These are phyloP conservation scores for Pisolithus marmoratus DNA, from an alignment of 768 basidiomycete species.

Conservation along the genomic window DNA sequence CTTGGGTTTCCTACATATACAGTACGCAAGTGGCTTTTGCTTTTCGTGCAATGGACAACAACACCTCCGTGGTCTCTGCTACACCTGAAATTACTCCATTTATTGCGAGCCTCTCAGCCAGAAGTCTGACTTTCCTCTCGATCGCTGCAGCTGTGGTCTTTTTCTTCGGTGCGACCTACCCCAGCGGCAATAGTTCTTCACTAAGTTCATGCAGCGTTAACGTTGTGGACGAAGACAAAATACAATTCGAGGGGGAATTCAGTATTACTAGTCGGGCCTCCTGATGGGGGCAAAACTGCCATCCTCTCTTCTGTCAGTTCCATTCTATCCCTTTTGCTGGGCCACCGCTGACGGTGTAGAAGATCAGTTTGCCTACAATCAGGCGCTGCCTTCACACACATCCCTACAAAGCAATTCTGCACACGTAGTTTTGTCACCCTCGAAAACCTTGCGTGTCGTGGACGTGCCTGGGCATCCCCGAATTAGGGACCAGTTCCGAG, in stretches of 20 bases:
- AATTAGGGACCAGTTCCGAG: constrained; percentile 66
- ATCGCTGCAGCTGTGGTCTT: constrained; percentile 39
- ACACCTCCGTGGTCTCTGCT: constrained; percentile 1
- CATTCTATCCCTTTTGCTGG: not conserved
- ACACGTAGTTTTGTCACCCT: constrained; percentile 36
- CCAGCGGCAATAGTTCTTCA: not conserved
- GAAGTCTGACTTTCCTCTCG: constrained; percentile 37
- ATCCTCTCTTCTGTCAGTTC: constrained; percentile 61
- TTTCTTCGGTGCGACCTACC: constrained; percentile 35
- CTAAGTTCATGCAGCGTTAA: constrained; percentile 37
- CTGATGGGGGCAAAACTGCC: constrained; percentile 78
- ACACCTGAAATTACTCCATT: constrained; percentile 34
- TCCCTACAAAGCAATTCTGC: constrained; percentile 72
- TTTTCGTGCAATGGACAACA: constrained; percentile 8
- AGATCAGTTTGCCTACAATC: constrained; percentile 57
- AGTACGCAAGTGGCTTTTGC: no score
- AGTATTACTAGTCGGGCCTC: constrained; percentile 71
- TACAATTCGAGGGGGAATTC: constrained; percentile 47
- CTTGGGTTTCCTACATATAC: no score
- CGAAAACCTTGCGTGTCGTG: constrained; percentile 48
- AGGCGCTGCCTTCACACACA: constrained; percentile 63
- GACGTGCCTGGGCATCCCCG: constrained; percentile 87
- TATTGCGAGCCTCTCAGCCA: constrained; percentile 33
- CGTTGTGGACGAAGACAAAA: constrained; percentile 36
- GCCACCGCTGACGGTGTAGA: constrained; percentile 9